Percentiles rank a stretch among this genome's conserved stretches.
Evolutionary conservation across 2,329 filamentous ascomycete genomes (phyloP).

Genomic region (Penicillium sp.): DNA sequence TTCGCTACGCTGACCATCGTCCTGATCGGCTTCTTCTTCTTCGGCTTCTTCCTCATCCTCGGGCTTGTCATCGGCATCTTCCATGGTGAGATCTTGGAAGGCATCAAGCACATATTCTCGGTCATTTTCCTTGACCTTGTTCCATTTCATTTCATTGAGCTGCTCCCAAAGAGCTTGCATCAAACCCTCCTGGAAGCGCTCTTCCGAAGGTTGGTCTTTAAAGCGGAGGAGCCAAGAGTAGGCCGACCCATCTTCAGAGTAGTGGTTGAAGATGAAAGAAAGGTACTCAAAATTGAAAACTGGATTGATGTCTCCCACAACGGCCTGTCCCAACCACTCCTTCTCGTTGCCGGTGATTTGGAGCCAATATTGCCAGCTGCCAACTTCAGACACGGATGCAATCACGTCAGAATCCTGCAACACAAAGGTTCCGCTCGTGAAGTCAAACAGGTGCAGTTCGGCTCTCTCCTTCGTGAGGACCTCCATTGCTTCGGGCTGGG

Average conservation of each 20-base stretch:
- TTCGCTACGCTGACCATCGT: constrained; percentile 63
- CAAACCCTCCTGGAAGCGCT: constrained; percentile 84
- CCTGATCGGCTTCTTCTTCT: constrained; percentile 55
- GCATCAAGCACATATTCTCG: constrained; percentile 91
- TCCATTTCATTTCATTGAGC: constrained; percentile 89
- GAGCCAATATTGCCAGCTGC: constrained; percentile 92
- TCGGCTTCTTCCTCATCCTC: constrained; percentile 52
- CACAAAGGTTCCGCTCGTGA: constrained; percentile 77
- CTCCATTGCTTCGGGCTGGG: constrained; percentile 63
- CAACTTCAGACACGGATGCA: constrained; percentile 77
- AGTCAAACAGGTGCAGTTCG: constrained; percentile 91
- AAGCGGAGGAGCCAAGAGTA: constrained; percentile 96
- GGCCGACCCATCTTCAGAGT: constrained; percentile 76
- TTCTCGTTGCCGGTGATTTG: constrained; percentile 70
- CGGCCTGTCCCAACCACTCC: constrained; percentile 79
- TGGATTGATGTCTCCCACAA: constrained; percentile 88
- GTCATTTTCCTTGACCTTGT: constrained; percentile 84
- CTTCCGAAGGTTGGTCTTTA: constrained; percentile 71
- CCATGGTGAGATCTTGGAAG: constrained; percentile 90
- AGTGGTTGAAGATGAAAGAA: constrained; percentile 99
- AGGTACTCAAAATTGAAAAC: constrained; percentile 98
- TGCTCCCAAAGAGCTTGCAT: constrained; percentile 98
- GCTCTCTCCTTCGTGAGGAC: constrained; percentile 68
- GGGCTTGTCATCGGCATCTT: constrained; percentile 60
- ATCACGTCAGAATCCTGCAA: constrained; percentile 68